Conservation (phyloP, 192 early-diverging fungal genomes). For the Backusella parvicylindrica region DNA sequence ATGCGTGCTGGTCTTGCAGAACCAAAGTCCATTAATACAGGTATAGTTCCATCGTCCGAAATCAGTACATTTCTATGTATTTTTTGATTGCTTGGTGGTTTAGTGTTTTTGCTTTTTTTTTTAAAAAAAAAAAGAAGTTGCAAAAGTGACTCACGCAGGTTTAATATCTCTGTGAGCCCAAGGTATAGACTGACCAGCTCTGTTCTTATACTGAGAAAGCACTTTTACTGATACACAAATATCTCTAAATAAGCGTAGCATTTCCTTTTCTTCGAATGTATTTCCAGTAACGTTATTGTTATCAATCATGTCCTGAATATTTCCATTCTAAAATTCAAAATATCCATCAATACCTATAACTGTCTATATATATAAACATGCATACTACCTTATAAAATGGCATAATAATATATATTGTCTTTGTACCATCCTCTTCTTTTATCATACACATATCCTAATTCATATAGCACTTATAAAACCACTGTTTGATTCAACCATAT, state of each 20-base stretch:
- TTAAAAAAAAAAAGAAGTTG: not conserved
- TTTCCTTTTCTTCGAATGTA: constrained; percentile 48
- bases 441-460: constrained; percentile 51
- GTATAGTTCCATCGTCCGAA: constrained; percentile 53
- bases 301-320: constrained; percentile 53
- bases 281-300: constrained; percentile 42
- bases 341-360: not conserved
- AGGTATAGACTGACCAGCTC: constrained; percentile 24
- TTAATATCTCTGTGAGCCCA: constrained; percentile 73
- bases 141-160: constrained; percentile 38
- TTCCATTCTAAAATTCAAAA: constrained; percentile 35
- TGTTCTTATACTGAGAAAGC: constrained; percentile 46
- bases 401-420: constrained; percentile 64
- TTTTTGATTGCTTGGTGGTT: not conserved
- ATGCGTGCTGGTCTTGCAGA: constrained; percentile 51
- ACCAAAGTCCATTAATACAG: constrained; percentile 72
- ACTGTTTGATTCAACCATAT: not conserved
- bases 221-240: constrained; percentile 54
- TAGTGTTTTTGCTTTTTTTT: not conserved
- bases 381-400: constrained; percentile 61
- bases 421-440: constrained; percentile 44
- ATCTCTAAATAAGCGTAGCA: constrained; percentile 54
- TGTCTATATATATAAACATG: too few species aligned
- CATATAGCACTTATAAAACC: not conserved
- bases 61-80: constrained; percentile 57